phyloP scores from a whole-genome alignment of 2,329 filamentous ascomycete species.

The Ceratocystis cubensis region DNA sequence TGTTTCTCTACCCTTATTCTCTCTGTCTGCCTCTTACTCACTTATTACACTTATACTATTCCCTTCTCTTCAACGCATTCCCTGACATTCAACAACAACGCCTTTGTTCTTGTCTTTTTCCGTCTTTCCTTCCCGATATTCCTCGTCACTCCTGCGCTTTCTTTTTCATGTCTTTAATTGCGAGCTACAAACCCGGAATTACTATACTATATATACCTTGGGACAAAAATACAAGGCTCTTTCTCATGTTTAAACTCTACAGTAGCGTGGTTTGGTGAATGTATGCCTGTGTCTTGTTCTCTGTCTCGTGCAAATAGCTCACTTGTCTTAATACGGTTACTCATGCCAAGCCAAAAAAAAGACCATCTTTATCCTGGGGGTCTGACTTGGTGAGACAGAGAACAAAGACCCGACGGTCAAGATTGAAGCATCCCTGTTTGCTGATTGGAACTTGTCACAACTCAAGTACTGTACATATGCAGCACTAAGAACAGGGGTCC shows the following conservation, averaged over 20 bases:
- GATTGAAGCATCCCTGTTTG: background rate
- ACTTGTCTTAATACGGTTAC: background rate
- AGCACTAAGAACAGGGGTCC: background rate
- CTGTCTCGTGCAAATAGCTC: background rate
- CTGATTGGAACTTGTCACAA: background rate
- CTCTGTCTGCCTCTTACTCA: background rate
- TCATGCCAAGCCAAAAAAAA: background rate
- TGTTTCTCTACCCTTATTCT: background rate
- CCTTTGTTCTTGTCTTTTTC: background rate
- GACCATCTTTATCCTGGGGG: background rate
- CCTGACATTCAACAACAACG: background rate
- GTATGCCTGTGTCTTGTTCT: background rate
- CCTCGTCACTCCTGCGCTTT: background rate
- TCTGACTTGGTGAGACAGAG: background rate
- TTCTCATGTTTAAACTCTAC: background rate
- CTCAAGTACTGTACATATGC: background rate
- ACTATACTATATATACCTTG: background rate
- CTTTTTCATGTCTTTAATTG: conserved; percentile 4
- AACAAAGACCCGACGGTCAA: background rate
- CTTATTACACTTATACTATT: background rate
- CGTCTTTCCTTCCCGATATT: background rate
- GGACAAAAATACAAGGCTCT: background rate
- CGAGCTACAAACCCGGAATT: background rate
- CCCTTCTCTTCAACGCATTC: background rate
- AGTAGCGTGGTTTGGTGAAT: background rate